phyloP scores from a whole-genome alignment of 1,139 yeast species.

The Pichia inconspicua region DNA sequence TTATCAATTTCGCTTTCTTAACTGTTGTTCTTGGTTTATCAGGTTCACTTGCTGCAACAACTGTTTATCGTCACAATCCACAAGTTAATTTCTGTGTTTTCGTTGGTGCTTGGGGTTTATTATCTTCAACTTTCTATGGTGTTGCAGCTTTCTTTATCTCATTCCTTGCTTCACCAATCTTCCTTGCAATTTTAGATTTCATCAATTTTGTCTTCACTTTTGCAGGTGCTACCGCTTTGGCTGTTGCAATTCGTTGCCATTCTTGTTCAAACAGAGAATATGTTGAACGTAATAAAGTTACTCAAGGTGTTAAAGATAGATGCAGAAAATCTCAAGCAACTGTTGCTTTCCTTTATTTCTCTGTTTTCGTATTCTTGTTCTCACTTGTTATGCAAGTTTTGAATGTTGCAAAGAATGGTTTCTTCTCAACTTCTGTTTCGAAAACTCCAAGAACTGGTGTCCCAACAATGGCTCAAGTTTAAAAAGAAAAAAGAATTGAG shows the following conservation, averaged over 20 bases:
- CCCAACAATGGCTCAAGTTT: slow-evolving; percentile 83
- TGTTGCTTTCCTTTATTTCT: slow-evolving; percentile 82
- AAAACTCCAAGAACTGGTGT: slow-evolving; percentile 63
- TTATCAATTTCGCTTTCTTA: slow-evolving; percentile 64
- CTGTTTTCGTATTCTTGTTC: slow-evolving; percentile 68
- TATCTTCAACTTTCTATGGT: slow-evolving; percentile 77
- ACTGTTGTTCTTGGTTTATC: slow-evolving; percentile 76
- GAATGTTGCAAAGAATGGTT: slow-evolving; percentile 60
- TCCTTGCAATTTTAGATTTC: slow-evolving; percentile 70
- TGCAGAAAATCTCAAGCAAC: slow-evolving; percentile 96
- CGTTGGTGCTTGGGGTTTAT: slow-evolving; percentile 76
- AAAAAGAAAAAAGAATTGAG: slow-evolving; percentile 11
- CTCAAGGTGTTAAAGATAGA: slow-evolving; percentile 71
- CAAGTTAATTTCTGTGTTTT: slow-evolving; percentile 86
- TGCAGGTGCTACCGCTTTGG: slow-evolving; percentile 90
- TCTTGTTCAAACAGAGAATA: slow-evolving; percentile 68
- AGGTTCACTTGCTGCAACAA: slow-evolving; percentile 73
- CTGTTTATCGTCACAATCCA: slow-evolving; percentile 48
- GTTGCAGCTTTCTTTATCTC: slow-evolving; percentile 68
- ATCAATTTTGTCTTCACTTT: slow-evolving; percentile 86
- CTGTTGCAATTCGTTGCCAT: slow-evolving; percentile 80
- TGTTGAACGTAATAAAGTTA: slow-evolving; percentile 54
- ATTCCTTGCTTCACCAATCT: slow-evolving; percentile 79
- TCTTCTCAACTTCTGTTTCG: slow-evolving; percentile 51
- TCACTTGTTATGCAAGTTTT: slow-evolving; percentile 56